Base-by-base conservation (phyloP, 352 stramenopile genomes). In the Pythium plurisporium region DNA sequence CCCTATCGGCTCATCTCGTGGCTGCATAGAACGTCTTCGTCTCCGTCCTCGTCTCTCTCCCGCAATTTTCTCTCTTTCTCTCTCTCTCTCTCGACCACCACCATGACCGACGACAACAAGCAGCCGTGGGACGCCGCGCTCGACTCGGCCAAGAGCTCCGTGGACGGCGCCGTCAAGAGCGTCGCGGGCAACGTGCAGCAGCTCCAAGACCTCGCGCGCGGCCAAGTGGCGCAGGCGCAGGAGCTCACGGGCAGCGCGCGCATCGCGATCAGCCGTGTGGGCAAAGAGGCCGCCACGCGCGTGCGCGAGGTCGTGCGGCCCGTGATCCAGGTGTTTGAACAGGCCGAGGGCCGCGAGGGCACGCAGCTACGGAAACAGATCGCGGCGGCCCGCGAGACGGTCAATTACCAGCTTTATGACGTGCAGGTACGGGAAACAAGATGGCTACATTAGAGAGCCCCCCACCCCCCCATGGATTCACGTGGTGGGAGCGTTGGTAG, bases 371-470 rank as follows among this genome's bases (percentile, higher is more conserved):
- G 82, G 56, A 86, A 81, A 33, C 58, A 82, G 19, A 70, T 91
- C 40, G 74, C 66, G 3, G 42, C 27, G 17, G 74, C 64, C 25
- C 79, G 82, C 15, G 62, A 78, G 62, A 59, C 65, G 14, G 46
- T 89, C 19, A 89, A 91, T 65, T 59, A 62, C 36, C 77, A 87
- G 73, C 62, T 86, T 47, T 76, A 86, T 64, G 69, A 79, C 36
- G 69, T 62, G 42, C 72, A 85, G 66, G 45, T 79, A 43, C 29
- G 53, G 19, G n/a, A n/a, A n/a, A n/a, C n/a, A n/a, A n/a, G n/a
- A n/a, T n/a, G n/a, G n/a, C n/a, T n/a, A n/a, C n/a, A n/a, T n/a
- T n/a, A n/a, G n/a, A n/a, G n/a, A n/a, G n/a, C n/a, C n/a, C n/a
- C n/a, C n/a, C n/a, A n/a, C n/a, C n/a, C n/a, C n/a, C n/a, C n/a